A percentile compares a stretch with the other conserved stretches of the same genome.
These are phyloP conservation scores for Scalesia atractyloides DNA, from an alignment of 129 eudicot genomes.

Conservation along the genomic window DNA sequence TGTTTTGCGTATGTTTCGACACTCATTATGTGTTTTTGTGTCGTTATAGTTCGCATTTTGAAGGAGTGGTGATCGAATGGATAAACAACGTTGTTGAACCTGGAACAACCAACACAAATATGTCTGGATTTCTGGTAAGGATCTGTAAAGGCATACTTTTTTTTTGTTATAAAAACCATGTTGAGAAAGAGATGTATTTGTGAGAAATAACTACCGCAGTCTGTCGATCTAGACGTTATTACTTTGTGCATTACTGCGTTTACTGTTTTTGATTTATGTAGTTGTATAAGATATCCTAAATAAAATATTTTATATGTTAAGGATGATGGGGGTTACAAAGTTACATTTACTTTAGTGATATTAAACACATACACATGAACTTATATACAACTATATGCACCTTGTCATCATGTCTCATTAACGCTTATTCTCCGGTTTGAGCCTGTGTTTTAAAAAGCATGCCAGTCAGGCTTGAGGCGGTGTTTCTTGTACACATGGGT, in stretches of 20 bases:
- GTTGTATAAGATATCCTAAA: too few species aligned
- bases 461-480: too few species aligned
- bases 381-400: too few species aligned
- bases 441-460: too few species aligned
- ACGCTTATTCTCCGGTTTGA: too few species aligned
- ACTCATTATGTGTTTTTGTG: constrained; percentile 12
- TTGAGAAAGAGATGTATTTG: constrained; percentile 1
- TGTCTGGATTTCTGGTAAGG: constrained; percentile 12
- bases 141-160: constrained; percentile 7
- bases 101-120: neutral
- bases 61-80: neutral
- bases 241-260: neutral
- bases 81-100: constrained; percentile 1
- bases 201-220: constrained; percentile 18
- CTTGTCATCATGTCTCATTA: too few species aligned
- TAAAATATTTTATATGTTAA: too few species aligned
- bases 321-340: too few species aligned
- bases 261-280: too few species aligned
- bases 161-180: neutral
- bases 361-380: too few species aligned
- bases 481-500: too few species aligned
- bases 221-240: constrained; percentile 4
- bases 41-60: constrained; percentile 8
- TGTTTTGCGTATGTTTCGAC: constrained; percentile 9
- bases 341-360: too few species aligned